Evolutionary conservation across 257 asterid genomes (phyloP), one percentile per base, ranked within the genome.

Genomic region (Haberlea rhodopensis): DNA sequence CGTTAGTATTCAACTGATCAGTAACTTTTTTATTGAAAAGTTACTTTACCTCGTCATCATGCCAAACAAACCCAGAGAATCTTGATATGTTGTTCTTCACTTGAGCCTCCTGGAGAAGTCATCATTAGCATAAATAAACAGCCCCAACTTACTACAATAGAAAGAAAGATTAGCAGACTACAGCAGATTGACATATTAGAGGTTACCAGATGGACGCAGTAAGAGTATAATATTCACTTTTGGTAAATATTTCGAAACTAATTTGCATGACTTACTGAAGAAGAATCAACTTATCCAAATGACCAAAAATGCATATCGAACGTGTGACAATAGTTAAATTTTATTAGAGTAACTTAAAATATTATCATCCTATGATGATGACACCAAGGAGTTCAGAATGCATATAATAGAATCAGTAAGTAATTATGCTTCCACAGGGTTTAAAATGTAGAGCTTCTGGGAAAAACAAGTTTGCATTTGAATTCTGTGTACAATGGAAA

Each of bases 41-140:
- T 13, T 31, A 16, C 24, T 64, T 10, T 73, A 90, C 99, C 95
- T 87, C 95, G 63, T 90, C 81, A 64, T 71, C 92, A 83, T 78
- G 90, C 95, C 96, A 94, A 54, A 88, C 95, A 26, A 90, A 85
- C 60, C 99, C 96, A 67, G 99, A 94, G 81, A 90, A 94, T 63
- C 87, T 85, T 46, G 85, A 84, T 32, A 94, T 81, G 57, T 94
- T 85, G 73, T 43, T 75, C 82, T 87, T 94, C 68, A 88, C 57
- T 77, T 86, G 89, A 79, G 89, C 84, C 32, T 92, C 96, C 99
- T 94, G 88, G 66, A 73, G 34, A 25, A 48, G 57, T 69, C 61
- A 40, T 69, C 8, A 60, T 64, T 43, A 60, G 65, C 57, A 66
- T 13, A 57, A 20, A 13, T 25, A 21, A 20, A 40, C 45, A 4